Evolutionary conservation across 805 yeast genomes (phyloP).

Genomic region (Candida vaughaniae): DNA sequence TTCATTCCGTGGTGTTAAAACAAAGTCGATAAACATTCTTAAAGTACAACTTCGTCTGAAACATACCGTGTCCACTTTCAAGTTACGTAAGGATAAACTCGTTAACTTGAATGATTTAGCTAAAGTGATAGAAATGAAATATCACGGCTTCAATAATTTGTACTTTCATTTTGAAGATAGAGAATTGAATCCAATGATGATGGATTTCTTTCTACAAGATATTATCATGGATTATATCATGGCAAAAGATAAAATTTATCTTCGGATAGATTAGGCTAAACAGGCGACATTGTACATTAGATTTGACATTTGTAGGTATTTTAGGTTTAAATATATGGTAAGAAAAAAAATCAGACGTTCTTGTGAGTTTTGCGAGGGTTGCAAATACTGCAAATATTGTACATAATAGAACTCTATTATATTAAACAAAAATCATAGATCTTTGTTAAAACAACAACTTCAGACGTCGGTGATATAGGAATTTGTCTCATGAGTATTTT

Average conservation of each 20-base stretch:
- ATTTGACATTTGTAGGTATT: too few species aligned
- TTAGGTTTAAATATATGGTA: too few species aligned
- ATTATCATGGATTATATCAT: conserved; percentile 14
- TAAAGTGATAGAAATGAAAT: conserved; percentile 8
- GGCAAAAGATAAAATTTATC: conserved; percentile 11
- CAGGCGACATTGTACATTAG: too few species aligned
- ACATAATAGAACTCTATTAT: too few species aligned
- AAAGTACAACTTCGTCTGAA: conserved; percentile 10
- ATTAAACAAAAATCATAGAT: too few species aligned
- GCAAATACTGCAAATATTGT: too few species aligned
- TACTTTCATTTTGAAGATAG: conserved; percentile 8
- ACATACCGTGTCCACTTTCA: not conserved
- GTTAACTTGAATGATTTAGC: conserved; percentile 7
- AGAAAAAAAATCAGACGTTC: too few species aligned
- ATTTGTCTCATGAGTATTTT: too few species aligned
- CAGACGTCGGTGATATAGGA: too few species aligned
- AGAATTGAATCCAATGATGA: conserved; percentile 10
- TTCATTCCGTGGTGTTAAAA: conserved; percentile 7
- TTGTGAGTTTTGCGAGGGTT: too few species aligned
- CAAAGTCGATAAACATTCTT: not conserved
- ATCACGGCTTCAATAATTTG: conserved; percentile 2
- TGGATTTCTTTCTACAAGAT: conserved; percentile 8
- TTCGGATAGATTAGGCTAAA: conserved; percentile 5
- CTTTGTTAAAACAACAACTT: too few species aligned
- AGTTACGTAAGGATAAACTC: conserved; percentile 14